phyloP scores from a whole-genome alignment of 257 asterid genomes.

The Perilla frutescens region DNA sequence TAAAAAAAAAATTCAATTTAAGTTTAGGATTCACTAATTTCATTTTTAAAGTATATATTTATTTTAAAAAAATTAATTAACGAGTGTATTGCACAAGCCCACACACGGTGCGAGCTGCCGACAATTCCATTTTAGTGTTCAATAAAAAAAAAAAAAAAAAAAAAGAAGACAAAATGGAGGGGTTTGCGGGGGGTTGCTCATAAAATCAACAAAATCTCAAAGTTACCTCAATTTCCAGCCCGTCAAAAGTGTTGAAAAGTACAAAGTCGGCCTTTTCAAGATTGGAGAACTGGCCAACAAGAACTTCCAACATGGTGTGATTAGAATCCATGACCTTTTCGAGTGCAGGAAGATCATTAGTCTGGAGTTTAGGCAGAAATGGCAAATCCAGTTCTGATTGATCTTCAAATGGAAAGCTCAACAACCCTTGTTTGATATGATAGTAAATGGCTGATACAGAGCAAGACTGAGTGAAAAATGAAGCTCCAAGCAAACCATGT shows the following conservation, averaged over 20 bases:
- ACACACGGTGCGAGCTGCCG: too few species aligned
- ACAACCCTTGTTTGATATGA: conserved; percentile 42
- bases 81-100: too few species aligned
- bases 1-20: too few species aligned
- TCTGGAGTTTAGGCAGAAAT: conserved; percentile 42
- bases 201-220: neutral
- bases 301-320: neutral
- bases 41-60: too few species aligned
- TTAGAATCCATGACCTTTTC: conserved; percentile 11
- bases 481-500: conserved; percentile 38
- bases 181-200: too few species aligned
- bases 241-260: conserved; percentile 50
- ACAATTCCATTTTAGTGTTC: too few species aligned
- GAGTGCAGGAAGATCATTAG: conserved; percentile 47
- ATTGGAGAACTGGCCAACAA: conserved; percentile 37
- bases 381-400: conserved; percentile 36
- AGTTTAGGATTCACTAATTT: too few species aligned
- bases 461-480: conserved; percentile 53
- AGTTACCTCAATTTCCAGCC: conserved; percentile 42
- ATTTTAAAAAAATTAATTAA: too few species aligned
- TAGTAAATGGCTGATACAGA: conserved; percentile 44
- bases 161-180: too few species aligned
- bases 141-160: too few species aligned
- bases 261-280: conserved; percentile 43
- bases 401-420: conserved; percentile 42